A percentile compares a stretch with the other conserved stretches of the same genome.
phyloP scores from a whole-genome alignment of 179 eudicot genomes.

The Gypsophila paniculata region DNA sequence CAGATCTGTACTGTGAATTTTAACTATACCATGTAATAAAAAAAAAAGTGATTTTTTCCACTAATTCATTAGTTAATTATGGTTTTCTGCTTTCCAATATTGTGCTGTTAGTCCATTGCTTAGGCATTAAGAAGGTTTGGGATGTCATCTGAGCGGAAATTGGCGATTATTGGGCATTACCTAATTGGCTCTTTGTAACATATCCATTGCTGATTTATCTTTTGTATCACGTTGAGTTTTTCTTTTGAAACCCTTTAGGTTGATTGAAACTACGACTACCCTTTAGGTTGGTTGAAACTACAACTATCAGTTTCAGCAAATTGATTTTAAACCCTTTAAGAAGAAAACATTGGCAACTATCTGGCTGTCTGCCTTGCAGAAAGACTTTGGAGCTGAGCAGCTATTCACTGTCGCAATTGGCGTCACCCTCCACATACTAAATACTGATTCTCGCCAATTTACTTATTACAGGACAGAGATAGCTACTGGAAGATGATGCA shows the following conservation, averaged over 20 bases:
- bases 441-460: constrained; percentile 12
- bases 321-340: not conserved
- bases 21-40: too few species aligned
- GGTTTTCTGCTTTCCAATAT: not conserved
- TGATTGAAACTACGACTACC: too few species aligned
- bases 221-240: not conserved
- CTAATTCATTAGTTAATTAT: not conserved
- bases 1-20: not conserved
- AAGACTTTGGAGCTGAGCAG: too few species aligned
- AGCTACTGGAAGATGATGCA: constrained; percentile 98
- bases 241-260: not conserved
- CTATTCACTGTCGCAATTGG: not conserved
- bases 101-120: not conserved
- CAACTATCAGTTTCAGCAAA: not conserved
- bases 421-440: not conserved
- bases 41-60: too few species aligned
- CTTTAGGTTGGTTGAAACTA: constrained; percentile 5
- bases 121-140: not conserved
- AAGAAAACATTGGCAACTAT: not conserved
- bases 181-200: not conserved
- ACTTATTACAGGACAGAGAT: constrained; percentile 65
- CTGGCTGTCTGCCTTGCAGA: too few species aligned
- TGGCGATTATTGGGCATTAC: not conserved
- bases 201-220: not conserved
- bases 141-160: not conserved